These are phyloP conservation scores for Corniculantispora saksenae DNA, from an alignment of 2,329 filamentous ascomycete species.

Conservation along the genomic window DNA sequence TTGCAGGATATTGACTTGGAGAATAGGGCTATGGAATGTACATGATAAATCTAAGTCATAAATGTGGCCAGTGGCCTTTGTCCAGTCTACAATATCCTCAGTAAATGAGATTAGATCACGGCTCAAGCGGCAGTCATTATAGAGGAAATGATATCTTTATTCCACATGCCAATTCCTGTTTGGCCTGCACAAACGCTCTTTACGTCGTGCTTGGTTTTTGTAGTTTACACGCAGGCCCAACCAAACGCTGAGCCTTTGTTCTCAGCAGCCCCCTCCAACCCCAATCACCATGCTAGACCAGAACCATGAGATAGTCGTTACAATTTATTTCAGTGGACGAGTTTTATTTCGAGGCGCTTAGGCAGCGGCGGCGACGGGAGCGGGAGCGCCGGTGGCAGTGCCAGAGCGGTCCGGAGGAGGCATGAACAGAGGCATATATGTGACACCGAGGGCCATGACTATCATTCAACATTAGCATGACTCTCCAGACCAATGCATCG, in stretches of 20 bases:
- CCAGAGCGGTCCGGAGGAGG: constrained; percentile 36
- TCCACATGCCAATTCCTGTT: neutral
- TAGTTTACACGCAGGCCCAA: constrained; percentile 1
- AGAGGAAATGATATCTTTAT: neutral
- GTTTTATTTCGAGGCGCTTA: neutral
- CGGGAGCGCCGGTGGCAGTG: constrained; percentile 5
- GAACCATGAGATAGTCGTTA: too few relatives aligned
- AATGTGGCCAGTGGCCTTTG: neutral
- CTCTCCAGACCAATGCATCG: too few relatives aligned
- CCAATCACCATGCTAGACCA: neutral
- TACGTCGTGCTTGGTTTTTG: neutral
- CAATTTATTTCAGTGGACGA: too few relatives aligned
- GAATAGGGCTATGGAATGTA: neutral
- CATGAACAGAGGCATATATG: constrained; percentile 53
- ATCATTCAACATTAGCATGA: constrained; percentile 21
- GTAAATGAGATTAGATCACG: too few relatives aligned
- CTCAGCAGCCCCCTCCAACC: neutral
- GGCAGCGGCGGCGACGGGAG: neutral
- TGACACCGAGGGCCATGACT: constrained; percentile 60
- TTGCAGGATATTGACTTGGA: too few relatives aligned
- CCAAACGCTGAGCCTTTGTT: neutral
- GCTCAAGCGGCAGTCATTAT: neutral
- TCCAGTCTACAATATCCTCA: too few relatives aligned
- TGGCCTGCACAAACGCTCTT: neutral
- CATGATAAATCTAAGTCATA: neutral